Base-by-base conservation (phyloP, 2,329 filamentous ascomycete genomes). In the Aspergillus cejpii region DNA sequence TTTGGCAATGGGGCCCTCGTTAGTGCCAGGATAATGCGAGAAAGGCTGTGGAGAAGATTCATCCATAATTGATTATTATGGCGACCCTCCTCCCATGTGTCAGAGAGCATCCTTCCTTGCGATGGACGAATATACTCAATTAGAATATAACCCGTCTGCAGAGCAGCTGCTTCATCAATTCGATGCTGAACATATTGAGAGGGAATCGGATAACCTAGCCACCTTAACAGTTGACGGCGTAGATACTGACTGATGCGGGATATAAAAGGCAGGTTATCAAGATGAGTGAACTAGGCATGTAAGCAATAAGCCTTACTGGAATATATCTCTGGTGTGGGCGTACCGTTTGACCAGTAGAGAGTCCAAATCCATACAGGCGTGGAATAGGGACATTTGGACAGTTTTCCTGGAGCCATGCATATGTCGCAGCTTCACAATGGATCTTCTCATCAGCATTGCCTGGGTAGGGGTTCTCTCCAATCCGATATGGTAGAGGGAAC, bases 371-470 rank as follows among this genome's bases (percentile, higher is more conserved):
- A 40, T 56, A 53, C 10, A 62, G 43, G 12, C 40, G 38, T 31
- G 59, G 57, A 37, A 54, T 61, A 36, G 54, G 56, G 5, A 62
- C 42, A 21, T 47, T 45, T 11, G 56, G 58, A 43, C 57, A 60
- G 17, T 58, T 52, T 29, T 56, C 45, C 34, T 55, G 44, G n/a
- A 61, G 46, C 59, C 55, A 63, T 26, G 50, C 49, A 48, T 60
- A 64, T 11, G 59, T 56, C 5, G 44, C 56, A 11, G 50, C 59
- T 39, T 64, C 58, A 47, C 52, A 62, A 20, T 42, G 41, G 26
- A 61, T 33, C 40, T 62, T 64, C 45, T 62, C 58, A 47, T 61
- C 58, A 6, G 41, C 44, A 42, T 61, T 63, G 6, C 56, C 56
- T 12, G 58, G 53, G 17, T 45, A 28, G 33, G 44, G 49, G 1